phyloP scores from a whole-genome alignment of 805 yeast species.

The Saccharomycopsis amapae region DNA sequence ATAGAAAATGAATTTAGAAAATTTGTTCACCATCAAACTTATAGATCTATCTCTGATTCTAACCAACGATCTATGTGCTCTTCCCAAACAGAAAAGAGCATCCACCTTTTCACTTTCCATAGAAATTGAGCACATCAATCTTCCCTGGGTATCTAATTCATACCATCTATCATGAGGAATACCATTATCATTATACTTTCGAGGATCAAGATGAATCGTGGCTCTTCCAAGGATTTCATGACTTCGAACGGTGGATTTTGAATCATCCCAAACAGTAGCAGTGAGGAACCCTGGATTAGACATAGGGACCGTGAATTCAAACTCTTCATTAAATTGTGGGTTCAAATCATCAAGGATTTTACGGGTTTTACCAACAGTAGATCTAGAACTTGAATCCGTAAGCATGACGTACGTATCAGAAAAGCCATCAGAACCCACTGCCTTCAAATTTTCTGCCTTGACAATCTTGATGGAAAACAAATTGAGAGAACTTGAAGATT shows the following conservation, averaged over 20 bases:
- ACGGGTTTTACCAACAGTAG: constrained; percentile 63
- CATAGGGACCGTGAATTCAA: constrained; percentile 45
- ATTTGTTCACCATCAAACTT: constrained; percentile 64
- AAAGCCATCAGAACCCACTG: constrained; percentile 39
- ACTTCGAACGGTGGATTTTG: constrained; percentile 31
- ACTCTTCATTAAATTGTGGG: constrained; percentile 86
- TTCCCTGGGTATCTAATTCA: constrained; percentile 64
- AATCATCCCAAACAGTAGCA: constrained; percentile 66
- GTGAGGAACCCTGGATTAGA: constrained; percentile 41
- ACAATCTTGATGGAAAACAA: constrained; percentile 58
- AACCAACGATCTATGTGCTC: constrained; percentile 57
- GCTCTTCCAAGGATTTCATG: constrained; percentile 65
- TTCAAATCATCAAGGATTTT: constrained; percentile 50
- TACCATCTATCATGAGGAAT: constrained; percentile 52
- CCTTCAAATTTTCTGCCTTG: constrained; percentile 53
- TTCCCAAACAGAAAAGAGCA: constrained; percentile 74
- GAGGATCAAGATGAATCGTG: constrained; percentile 52
- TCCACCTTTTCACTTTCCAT: constrained; percentile 77
- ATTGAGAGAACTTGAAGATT: constrained; percentile 33
- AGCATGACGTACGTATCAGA: constrained; percentile 57
- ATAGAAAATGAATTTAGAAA: constrained; percentile 53
- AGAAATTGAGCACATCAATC: constrained; percentile 56
- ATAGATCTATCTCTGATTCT: constrained; percentile 63
- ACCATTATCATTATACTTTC: constrained; percentile 58
- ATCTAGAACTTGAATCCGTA: constrained; percentile 46